Conservation (phyloP, 352 stramenopile species). For the Albugo laibachii region DNA sequence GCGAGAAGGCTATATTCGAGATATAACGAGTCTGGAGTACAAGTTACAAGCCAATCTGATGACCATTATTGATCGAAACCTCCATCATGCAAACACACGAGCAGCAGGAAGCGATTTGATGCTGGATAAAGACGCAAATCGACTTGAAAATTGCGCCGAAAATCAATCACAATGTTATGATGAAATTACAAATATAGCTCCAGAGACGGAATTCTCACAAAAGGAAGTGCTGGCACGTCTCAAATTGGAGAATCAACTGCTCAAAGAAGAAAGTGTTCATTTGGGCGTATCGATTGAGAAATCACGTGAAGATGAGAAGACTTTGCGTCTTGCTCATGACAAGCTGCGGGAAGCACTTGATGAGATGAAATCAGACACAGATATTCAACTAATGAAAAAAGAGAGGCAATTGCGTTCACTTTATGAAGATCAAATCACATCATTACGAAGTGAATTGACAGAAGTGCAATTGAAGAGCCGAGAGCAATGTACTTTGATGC, state of each 20-base stretch:
- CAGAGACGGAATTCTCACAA: conserved; percentile 8
- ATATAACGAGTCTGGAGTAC: conserved; percentile 45
- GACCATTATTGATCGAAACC: conserved; percentile 23
- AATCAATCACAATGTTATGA: no score
- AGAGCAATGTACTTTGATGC: conserved; percentile 14
- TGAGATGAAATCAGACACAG: conserved; percentile 9
- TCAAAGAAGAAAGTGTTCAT: conserved; percentile 41
- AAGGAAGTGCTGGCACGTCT: conserved; percentile 25
- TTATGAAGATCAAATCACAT: conserved; percentile 28
- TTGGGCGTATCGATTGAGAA: background rate
- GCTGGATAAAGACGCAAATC: no score
- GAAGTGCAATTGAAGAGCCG: conserved; percentile 13
- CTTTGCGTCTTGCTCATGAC: no score
- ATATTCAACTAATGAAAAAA: conserved; percentile 32
- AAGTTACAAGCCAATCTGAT: conserved; percentile 40
- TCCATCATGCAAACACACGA: no score
- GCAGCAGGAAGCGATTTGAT: no score
- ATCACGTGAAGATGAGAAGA: conserved; percentile 2
- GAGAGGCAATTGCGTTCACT: conserved; percentile 23
- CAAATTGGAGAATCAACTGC: conserved; percentile 28
- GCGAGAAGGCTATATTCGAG: conserved; percentile 30
- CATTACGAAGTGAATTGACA: conserved; percentile 23
- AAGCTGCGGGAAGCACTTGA: conserved; percentile 10
- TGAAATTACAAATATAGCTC: no score
- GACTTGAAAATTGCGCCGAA: no score